Percentiles rank a stretch among this genome's conserved stretches.
phyloP scores from a whole-genome alignment of 139 green algal genomes.

The Mychonastes homosphaera region DNA sequence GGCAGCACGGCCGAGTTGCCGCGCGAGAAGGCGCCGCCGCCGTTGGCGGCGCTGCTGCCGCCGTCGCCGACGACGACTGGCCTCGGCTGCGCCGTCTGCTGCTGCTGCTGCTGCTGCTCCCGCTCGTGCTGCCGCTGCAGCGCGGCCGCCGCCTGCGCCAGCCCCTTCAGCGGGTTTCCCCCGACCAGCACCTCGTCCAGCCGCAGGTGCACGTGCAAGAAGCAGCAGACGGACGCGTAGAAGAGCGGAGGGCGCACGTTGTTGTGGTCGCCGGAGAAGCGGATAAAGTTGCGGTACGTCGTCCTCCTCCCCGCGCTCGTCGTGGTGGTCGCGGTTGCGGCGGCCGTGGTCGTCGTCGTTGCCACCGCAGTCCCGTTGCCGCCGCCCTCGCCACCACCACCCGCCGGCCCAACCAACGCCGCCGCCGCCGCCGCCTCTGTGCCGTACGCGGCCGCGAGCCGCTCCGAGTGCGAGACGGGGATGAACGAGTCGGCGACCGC shows the following conservation, averaged over 20 bases:
- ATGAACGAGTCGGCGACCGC: constrained; percentile 75
- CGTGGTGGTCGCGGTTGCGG: not conserved
- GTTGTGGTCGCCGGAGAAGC: constrained; percentile 95
- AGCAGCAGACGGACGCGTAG: constrained; percentile 68
- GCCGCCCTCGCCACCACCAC: not conserved
- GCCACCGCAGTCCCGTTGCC: too few relatives aligned
- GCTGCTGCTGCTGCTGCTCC: not conserved
- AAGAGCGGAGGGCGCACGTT: constrained; percentile 67
- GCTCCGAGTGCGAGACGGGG: constrained; percentile 52
- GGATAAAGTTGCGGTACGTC: constrained; percentile 18
- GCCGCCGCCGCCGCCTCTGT: not conserved
- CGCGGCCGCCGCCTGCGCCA: not conserved
- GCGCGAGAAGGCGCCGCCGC: too few relatives aligned
- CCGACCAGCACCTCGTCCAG: constrained; percentile 33
- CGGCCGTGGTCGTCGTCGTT: too few relatives aligned
- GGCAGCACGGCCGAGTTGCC: too few relatives aligned
- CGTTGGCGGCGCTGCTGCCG: too few relatives aligned
- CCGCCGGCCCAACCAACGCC: constrained; percentile 8
- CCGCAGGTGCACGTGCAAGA: constrained; percentile 54
- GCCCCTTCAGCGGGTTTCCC: constrained; percentile 10
- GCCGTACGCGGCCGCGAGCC: constrained; percentile 6
- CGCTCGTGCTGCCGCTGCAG: not conserved
- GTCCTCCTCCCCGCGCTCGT: not conserved
- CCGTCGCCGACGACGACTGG: too few relatives aligned
- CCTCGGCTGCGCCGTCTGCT: too few relatives aligned